phyloP scores from a whole-genome alignment of 305 asterid genomes.

The Fraxinus velutina region DNA sequence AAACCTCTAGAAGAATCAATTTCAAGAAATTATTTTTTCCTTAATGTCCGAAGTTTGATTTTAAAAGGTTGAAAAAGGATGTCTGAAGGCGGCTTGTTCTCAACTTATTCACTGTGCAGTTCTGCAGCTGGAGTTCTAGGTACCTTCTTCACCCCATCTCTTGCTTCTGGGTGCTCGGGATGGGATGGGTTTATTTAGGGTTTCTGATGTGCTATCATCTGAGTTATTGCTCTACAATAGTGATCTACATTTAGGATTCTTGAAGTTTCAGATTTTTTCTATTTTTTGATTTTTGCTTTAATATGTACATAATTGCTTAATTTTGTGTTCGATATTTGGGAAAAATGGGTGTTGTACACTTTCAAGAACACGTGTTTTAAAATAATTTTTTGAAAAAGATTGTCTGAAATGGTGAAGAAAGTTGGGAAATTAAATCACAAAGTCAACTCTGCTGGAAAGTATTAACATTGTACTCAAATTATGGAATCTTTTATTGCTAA shows the following conservation, averaged over 20 bases:
- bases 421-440: neutral
- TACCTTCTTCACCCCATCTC: constrained; percentile 12
- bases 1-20: neutral
- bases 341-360: neutral
- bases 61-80: constrained; percentile 10
- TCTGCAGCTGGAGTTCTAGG: constrained; percentile 77
- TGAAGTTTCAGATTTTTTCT: neutral
- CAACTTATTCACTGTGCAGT: constrained; percentile 51
- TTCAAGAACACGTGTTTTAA: neutral
- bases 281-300: neutral
- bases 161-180: neutral
- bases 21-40: neutral
- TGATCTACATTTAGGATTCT: constrained; percentile 21
- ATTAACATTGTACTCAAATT: neutral
- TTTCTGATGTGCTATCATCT: neutral
- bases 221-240: neutral
- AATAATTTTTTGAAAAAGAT: neutral
- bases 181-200: neutral
- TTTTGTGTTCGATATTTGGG: neutral
- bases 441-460: neutral
- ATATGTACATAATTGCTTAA: neutral
- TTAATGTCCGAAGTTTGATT: neutral
- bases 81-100: constrained; percentile 40
- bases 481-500: neutral
- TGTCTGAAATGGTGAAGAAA: neutral